A percentile compares a stretch with the other conserved stretches of the same genome.
phyloP scores from a whole-genome alignment of 2,329 filamentous ascomycete genomes.

The Aspergillus luchuensis region DNA sequence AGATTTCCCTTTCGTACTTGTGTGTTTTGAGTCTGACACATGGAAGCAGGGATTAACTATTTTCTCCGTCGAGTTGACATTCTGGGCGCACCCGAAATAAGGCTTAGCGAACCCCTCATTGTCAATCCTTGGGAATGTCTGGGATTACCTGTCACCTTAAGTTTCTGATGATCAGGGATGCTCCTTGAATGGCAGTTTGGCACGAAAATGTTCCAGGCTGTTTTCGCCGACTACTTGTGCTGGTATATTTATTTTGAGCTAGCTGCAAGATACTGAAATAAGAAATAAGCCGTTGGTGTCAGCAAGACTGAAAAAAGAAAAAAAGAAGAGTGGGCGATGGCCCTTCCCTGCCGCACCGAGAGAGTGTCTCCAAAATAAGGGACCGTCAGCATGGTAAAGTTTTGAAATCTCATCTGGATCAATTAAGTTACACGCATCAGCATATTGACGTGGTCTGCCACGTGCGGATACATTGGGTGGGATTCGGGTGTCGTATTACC shows the following conservation, averaged over 20 bases:
- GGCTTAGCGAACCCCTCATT: slow-evolving; percentile 11
- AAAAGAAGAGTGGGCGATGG: too few relatives aligned
- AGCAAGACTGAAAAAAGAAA: neutral
- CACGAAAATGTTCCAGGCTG: neutral
- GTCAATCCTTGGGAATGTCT: neutral
- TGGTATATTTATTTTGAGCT: neutral
- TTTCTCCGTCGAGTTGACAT: neutral
- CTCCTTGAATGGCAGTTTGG: neutral
- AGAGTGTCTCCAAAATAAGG: neutral
- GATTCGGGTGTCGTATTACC: slow-evolving; percentile 2
- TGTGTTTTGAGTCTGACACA: slow-evolving; percentile 5
- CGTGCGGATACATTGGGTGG: slow-evolving; percentile 13
- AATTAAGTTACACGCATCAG: slow-evolving; percentile 21
- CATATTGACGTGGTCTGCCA: slow-evolving; percentile 13
- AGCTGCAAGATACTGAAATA: neutral
- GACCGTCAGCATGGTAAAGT: slow-evolving; percentile 1
- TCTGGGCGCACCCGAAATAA: slow-evolving; percentile 5
- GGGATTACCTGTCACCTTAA: neutral
- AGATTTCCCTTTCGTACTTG: neutral
- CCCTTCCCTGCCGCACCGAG: neutral
- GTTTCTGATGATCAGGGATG: neutral
- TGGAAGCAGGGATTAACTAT: slow-evolving; percentile 12
- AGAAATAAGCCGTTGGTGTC: neutral
- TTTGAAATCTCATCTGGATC: slow-evolving; percentile 15
- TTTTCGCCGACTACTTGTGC: neutral